Percentiles rank a stretch among this genome's conserved stretches.
These are phyloP conservation scores for Lentinula raphanica DNA, from an alignment of 768 basidiomycete species.

Conservation along the genomic window DNA sequence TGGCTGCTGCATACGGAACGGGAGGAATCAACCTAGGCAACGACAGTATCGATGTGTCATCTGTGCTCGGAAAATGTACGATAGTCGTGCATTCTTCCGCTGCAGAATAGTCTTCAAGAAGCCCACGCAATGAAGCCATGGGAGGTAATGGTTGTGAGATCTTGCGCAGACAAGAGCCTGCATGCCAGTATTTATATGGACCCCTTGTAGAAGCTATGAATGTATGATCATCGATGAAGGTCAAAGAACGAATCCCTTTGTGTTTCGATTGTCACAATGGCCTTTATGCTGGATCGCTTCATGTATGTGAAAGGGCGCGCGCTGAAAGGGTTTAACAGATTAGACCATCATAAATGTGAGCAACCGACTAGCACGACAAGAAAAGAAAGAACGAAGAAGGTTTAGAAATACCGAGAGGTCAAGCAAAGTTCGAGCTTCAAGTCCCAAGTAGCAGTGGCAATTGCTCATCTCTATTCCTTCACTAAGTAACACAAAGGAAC, in stretches of 20 bases:
- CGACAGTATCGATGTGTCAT: neutral
- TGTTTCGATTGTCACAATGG: too few relatives aligned
- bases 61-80: neutral
- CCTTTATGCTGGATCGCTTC: too few relatives aligned
- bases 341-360: too few relatives aligned
- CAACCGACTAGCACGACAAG: too few relatives aligned
- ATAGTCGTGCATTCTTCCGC: neutral
- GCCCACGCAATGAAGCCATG: neutral
- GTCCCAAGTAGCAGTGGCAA: slow-evolving; percentile 26
- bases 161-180: too few relatives aligned
- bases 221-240: too few relatives aligned
- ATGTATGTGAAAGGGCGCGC: too few relatives aligned
- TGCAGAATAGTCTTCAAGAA: neutral
- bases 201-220: too few relatives aligned
- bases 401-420: neutral
- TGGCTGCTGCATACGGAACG: neutral
- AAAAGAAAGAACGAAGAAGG: neutral
- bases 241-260: too few relatives aligned
- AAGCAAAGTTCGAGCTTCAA: neutral
- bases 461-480: slow-evolving; percentile 58
- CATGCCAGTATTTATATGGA: too few relatives aligned
- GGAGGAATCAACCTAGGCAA: neutral
- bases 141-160: too few relatives aligned
- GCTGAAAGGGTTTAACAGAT: too few relatives aligned
- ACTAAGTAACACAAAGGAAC: slow-evolving; percentile 48